Evolutionary conservation across 2,329 filamentous ascomycete species (phyloP), one percentile per base, ranked within the genome.

Genomic region (Aschersonia sp.): DNA sequence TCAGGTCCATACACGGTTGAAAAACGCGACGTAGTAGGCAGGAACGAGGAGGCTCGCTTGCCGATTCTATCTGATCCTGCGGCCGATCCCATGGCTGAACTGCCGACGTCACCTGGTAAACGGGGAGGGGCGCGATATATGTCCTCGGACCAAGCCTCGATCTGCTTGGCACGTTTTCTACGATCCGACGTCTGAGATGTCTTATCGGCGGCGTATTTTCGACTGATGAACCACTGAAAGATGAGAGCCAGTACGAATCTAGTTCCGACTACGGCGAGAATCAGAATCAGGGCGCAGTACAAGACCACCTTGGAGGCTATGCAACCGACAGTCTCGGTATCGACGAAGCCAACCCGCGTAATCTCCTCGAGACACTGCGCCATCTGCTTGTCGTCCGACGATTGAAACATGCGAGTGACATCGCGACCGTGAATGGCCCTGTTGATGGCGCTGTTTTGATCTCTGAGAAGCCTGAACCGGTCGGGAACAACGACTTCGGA

Each of bases 291-390:
- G 4, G 91, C 94, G 47, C 94, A 82, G 61, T 98, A 98, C 43
- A 98, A 80, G 3, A 98, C 92, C 30, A 98, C 89, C 67, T 95
- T 85, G 54, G 91, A 95, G 2, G 92, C 92, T 62, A 98, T 98
- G 68, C 92, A 98, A 12, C 92, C 92, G 45, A 98, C 85, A 5
- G 87, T 94, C 57, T 94, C 89, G 0, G 92, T 97, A 59, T 98
- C 94, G 51, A 98, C 84, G 9, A 85, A 89, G 50, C 92, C 92
- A 46, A 98, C 92, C 64, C 91, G 94, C 75, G 95, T 88, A 53
- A 94, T 94, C 59, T 98, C 82, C 52, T 89, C 80, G 53, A 98
- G 80, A 64, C 92, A 98, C 61, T 88, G 79, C 9, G 85, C 89
- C 45, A 91, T 74, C 54, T 80, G 74, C 71, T 91, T 96, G 59